Evolutionary conservation across 2,329 filamentous ascomycete genomes (phyloP), one percentile per base, ranked within the genome.

Genomic region (Shiraia sp.): DNA sequence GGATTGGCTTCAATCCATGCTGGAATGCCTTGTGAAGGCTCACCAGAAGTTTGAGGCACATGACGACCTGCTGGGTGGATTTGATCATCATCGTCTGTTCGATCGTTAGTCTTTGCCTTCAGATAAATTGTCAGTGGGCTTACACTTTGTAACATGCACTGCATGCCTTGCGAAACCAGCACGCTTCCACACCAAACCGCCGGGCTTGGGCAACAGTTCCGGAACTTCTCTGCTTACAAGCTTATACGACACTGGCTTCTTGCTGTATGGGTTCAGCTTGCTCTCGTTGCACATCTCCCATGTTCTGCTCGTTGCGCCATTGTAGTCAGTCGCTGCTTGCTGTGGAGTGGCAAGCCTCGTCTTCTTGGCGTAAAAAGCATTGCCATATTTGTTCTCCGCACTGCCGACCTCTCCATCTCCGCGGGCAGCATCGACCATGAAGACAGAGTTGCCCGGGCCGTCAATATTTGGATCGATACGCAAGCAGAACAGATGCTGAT

Each of bases 401-500:
- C 86, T 90, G 25, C 90, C 91, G 0, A 92, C 86, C 4, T 87
- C 85, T 1, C 82, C 89, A 0, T 86, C 78, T 0, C 85, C 85
- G 1, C 79, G 75, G 1, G 83, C 78, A 1, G 89, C 86, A 56
- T 96, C 91, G 10, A 86, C 84, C 71, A 91, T 82, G 75, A 90
- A 92, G 45, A 96, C 78, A 0, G 90, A 91, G 68, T 96, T 96
- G 50, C 85, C 79, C 1, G 85, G 81, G 0, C 91, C 91, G 63
- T 96, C 91, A 40, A 96, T 81, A 62, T 92, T 93, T 23, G 90
- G 82, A 65, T 96, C 88, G 30, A 96, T 76, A 29, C 91, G 88
- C 30, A 96, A 75, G 65, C 90, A 96, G 80, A 96, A 96, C 23
- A 96, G 79, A 69, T 96, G 91, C 71, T 96, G 90, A 70, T 96